Conservation (phyloP, 345 rosid genomes). For the Brassica nigra region DNA sequence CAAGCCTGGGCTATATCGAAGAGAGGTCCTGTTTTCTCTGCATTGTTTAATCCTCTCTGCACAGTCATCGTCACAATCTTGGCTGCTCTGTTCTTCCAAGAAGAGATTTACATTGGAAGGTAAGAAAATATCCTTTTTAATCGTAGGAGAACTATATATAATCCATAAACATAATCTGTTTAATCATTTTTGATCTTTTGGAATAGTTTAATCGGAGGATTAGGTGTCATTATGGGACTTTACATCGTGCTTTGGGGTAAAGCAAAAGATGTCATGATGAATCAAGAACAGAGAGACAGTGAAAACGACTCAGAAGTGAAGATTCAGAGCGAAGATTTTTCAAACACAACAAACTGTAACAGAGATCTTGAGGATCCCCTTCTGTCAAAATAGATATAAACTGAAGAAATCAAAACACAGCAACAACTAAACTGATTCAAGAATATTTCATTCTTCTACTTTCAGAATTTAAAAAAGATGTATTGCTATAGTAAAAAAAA, state of each 20-base stretch:
- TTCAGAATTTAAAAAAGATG: slow-evolving; percentile 11
- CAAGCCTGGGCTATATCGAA: slow-evolving; percentile 65
- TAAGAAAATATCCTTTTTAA: background rate
- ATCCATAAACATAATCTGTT: background rate
- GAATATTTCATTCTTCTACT: slow-evolving; percentile 10
- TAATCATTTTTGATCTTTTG: background rate
- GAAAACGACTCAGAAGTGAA: slow-evolving; percentile 39
- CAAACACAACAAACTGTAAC: slow-evolving; percentile 29
- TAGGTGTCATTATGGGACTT: slow-evolving; percentile 51
- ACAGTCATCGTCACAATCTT: slow-evolving; percentile 59
- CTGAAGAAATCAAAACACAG: slow-evolving; percentile 28
- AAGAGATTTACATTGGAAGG: slow-evolving; percentile 60
- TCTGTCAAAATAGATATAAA: slow-evolving; percentile 40
- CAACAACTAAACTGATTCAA: slow-evolving; percentile 14
- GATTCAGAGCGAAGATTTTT: slow-evolving; percentile 42
- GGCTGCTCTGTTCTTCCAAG: slow-evolving; percentile 59
- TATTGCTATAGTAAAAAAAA: background rate
- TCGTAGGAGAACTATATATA: background rate
- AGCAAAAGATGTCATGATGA: slow-evolving; percentile 48
- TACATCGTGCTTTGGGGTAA: slow-evolving; percentile 69
- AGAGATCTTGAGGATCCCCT: slow-evolving; percentile 54
- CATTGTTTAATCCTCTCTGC: slow-evolving; percentile 64
- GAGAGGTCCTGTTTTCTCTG: slow-evolving; percentile 65
- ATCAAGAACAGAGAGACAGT: slow-evolving; percentile 25
- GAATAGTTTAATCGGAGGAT: slow-evolving; percentile 61